Conservation (phyloP, 306 rosid genomes). For the Cicer arietinum region DNA sequence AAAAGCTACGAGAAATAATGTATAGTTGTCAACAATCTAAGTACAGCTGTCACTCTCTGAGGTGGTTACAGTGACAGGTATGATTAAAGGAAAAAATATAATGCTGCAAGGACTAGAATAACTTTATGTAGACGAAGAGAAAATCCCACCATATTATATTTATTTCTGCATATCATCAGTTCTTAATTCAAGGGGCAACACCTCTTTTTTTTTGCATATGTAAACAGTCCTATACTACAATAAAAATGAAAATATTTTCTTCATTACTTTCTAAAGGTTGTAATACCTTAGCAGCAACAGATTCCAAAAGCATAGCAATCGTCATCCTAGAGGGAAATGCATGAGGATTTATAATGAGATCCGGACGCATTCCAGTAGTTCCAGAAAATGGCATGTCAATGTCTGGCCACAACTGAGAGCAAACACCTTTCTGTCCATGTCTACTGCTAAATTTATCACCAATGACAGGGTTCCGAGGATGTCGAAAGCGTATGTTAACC, state of each 20-base stretch:
- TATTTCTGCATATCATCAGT: neutral
- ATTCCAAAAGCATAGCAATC: constrained; percentile 97
- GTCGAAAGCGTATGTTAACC: constrained; percentile 93
- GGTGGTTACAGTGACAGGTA: too few species aligned
- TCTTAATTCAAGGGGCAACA: neutral
- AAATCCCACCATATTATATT: neutral
- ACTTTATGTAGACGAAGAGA: neutral
- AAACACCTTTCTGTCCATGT: constrained; percentile 98
- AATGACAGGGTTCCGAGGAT: constrained; percentile 87
- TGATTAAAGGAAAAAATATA: too few species aligned
- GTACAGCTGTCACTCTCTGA: too few species aligned
- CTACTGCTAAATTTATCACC: constrained; percentile 99
- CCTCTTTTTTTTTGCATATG: neutral
- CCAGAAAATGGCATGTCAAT: constrained; percentile 99
- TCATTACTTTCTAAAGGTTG: constrained; percentile 3
- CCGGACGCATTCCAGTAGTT: constrained; percentile 94
- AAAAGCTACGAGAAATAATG: too few species aligned
- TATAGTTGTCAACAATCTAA: too few species aligned
- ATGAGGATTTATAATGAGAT: constrained; percentile 97
- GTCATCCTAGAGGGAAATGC: constrained; percentile 99
- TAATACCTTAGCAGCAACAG: constrained; percentile 94
- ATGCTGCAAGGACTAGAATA: neutral
- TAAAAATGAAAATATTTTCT: neutral
- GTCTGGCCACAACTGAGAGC: constrained; percentile 99
- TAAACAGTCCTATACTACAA: neutral